Evolutionary conservation across 164 flowering plant species (phyloP), one percentile per base, ranked within the genome.

Genomic region (Amborella trichopoda): DNA sequence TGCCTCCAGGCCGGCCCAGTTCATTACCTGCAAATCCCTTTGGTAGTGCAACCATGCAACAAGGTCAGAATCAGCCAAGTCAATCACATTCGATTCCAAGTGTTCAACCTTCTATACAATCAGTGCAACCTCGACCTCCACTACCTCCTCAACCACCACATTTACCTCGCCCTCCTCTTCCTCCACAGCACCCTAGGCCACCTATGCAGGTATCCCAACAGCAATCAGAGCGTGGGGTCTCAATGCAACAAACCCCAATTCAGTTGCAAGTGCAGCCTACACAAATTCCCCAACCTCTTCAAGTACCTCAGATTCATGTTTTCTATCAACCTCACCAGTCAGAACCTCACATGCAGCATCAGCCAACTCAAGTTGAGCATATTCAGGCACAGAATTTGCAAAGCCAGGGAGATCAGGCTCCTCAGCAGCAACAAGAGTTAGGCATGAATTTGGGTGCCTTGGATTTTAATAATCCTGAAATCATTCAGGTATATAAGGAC

Each of bases 111-210:
- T 41, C 81, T 16, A 28, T 75, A 30, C 77, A 65, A 37, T 56
- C 80, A 20, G 49, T 74, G 46, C 90, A 75, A 55, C 62, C 85
- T 27, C 60, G 64, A 47, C 96, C 75, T 54, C 59, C 80, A 54
- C 95, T 78, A 73, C 90, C 94, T 5, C 60, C 83, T 53, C 96
- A 93, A 65, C 89, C 91, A 11, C 89, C 89, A 14, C 98, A 78
- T 56, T 74, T 72, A 33, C 77, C 74, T 38, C 77, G 78, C 17
- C 85, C 84, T 26, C 74, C 75, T 8, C 88, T 77, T 43, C 78
- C 77, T 41, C 78, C 93, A 53, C 94, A 72, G 58, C 95, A 76
- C 48, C 70, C 69, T 40, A 76, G 94, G 57, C 94, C 90, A 27
- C 67, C 72, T 6, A 52, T 63, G 34, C 81, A 73, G 58, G 61